phyloP scores from a whole-genome alignment of 2,329 filamentous ascomycete genomes.

The Hypoxylon sp. region DNA sequence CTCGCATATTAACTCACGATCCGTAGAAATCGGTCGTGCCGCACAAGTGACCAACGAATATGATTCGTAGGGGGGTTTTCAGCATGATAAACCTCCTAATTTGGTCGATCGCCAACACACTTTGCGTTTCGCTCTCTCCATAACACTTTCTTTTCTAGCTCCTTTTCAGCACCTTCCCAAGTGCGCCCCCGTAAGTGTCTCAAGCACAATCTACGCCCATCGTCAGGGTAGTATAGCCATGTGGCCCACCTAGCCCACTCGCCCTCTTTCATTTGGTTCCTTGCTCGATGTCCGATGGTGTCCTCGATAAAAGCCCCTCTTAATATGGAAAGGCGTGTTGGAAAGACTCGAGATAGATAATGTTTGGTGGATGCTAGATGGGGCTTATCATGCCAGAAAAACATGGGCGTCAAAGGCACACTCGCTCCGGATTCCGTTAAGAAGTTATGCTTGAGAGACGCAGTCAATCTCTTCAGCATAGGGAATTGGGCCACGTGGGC shows the following conservation, averaged over 20 bases:
- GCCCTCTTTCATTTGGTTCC: conserved; percentile 70
- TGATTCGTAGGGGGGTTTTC: not conserved
- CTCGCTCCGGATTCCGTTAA: conserved; percentile 28
- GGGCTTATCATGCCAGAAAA: conserved; percentile 73
- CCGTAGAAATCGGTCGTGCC: not conserved
- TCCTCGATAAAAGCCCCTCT: conserved; percentile 71
- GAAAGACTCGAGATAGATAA: conserved; percentile 66
- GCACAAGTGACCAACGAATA: not conserved
- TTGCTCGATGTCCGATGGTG: conserved; percentile 67
- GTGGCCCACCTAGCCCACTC: conserved; percentile 67
- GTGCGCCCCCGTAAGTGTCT: conserved; percentile 67
- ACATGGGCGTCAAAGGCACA: conserved; percentile 67
- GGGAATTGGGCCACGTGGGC: conserved; percentile 62
- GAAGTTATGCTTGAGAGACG: conserved; percentile 60
- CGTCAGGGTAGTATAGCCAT: conserved; percentile 68
- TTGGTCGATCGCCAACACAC: not conserved
- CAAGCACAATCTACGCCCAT: conserved; percentile 63
- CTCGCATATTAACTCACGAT: not conserved
- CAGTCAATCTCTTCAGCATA: conserved; percentile 59
- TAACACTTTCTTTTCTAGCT: conserved; percentile 45
- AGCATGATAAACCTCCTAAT: not conserved
- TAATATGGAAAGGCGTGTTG: conserved; percentile 64
- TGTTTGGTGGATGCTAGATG: conserved; percentile 65
- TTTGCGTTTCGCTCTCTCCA: conserved; percentile 41
- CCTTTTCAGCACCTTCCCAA: conserved; percentile 61